These are phyloP conservation scores for Bjerkandera adusta DNA, from an alignment of 1,284 basidiomycete species.

Conservation along the genomic window DNA sequence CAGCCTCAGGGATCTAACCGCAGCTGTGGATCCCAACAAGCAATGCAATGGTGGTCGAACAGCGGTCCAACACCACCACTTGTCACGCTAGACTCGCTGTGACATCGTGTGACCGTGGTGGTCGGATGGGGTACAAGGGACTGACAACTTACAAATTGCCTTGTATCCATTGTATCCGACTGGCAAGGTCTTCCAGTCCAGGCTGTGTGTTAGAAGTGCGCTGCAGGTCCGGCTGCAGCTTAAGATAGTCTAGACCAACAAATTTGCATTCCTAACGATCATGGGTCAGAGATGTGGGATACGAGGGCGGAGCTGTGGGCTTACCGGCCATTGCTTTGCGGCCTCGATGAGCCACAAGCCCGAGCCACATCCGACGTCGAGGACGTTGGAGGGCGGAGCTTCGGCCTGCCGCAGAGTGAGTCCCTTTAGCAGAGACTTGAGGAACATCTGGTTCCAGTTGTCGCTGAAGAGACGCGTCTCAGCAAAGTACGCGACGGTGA, in stretches of 20 bases:
- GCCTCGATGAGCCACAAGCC: constrained; percentile 74
- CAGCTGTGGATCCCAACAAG: no score
- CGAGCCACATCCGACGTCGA: constrained; percentile 81
- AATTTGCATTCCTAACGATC: constrained; percentile 48
- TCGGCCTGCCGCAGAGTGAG: constrained; percentile 55
- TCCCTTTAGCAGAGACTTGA: constrained; percentile 42
- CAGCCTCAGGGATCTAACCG: neutral
- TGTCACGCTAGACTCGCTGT: no score
- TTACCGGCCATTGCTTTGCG: constrained; percentile 60
- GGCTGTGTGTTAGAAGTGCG: constrained; percentile 28
- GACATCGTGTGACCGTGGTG: no score
- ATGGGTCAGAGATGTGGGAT: constrained; percentile 2
- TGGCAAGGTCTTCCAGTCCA: constrained; percentile 37
- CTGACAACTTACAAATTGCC: constrained; percentile 54
- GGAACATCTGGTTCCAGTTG: constrained; percentile 66
- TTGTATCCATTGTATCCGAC: constrained; percentile 61
- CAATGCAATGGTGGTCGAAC: no score
- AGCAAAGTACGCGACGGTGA: neutral
- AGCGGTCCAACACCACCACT: no score
- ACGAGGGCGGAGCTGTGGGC: constrained; percentile 21
- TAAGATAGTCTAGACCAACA: constrained; percentile 56
- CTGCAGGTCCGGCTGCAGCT: constrained; percentile 54
- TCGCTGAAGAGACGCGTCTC: constrained; percentile 42
- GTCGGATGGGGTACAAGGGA: no score
- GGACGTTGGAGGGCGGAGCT: constrained; percentile 47